Evolutionary conservation across 106 monocot species (phyloP).

Genomic region (Triglochin maritima): DNA sequence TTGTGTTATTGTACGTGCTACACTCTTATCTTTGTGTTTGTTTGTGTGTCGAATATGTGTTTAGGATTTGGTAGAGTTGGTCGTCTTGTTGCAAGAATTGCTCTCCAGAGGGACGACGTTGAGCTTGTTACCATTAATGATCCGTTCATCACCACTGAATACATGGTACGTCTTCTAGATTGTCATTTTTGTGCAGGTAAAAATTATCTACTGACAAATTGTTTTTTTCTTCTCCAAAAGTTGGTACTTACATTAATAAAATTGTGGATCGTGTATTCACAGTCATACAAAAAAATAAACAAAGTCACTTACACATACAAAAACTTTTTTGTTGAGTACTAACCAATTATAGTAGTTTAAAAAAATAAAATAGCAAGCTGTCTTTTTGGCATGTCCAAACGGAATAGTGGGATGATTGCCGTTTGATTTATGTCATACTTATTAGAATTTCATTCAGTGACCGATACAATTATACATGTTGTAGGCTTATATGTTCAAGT

Average conservation of each 20-base stretch:
- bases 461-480: neutral
- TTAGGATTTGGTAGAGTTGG: slow-evolving; percentile 88
- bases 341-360: no score
- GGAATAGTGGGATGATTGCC: no score
- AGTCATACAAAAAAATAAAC: no score
- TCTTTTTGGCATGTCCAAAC: no score
- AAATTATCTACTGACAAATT: neutral
- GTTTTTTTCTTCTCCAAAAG: neutral
- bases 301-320: no score
- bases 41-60: neutral
- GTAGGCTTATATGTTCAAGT: slow-evolving; percentile 94
- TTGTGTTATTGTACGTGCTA: no score
- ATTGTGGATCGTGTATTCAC: no score
- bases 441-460: no score
- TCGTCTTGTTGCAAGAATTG: slow-evolving; percentile 72
- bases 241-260: neutral
- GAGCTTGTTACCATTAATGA: slow-evolving; percentile 92
- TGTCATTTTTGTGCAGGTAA: no score
- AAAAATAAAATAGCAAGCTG: no score
- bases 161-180: slow-evolving; percentile 58
- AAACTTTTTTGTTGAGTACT: no score
- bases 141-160: slow-evolving; percentile 90
- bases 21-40: neutral
- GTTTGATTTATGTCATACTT: no score
- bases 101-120: slow-evolving; percentile 69